Percentiles rank a stretch among this genome's conserved stretches.
phyloP scores from a whole-genome alignment of 768 basidiomycete genomes.

The Pisolithus tinctorius region DNA sequence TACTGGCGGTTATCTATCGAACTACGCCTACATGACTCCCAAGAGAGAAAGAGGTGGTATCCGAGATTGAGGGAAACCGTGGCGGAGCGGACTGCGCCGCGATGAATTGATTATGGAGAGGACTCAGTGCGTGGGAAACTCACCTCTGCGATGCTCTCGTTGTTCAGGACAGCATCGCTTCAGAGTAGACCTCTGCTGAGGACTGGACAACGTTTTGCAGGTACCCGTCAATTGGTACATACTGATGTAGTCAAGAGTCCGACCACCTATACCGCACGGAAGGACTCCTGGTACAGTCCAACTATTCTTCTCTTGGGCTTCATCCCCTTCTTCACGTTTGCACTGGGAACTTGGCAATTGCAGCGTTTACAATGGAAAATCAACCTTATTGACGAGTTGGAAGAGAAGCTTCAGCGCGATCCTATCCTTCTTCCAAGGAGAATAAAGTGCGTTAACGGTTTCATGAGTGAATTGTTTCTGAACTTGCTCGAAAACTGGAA shows the following conservation, averaged over 20 bases:
- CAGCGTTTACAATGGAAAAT: slow-evolving; percentile 94
- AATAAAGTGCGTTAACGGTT: slow-evolving; percentile 65
- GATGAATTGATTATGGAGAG: neutral
- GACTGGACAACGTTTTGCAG: slow-evolving; percentile 5
- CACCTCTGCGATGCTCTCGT: slow-evolving; percentile 13
- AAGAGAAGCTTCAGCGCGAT: slow-evolving; percentile 77
- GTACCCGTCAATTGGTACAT: slow-evolving; percentile 11
- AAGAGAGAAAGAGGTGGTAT: neutral
- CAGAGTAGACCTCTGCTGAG: slow-evolving; percentile 6
- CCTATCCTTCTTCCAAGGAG: slow-evolving; percentile 74
- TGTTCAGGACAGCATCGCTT: slow-evolving; percentile 8
- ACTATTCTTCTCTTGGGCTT: slow-evolving; percentile 72
- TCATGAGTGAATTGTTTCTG: slow-evolving; percentile 12
- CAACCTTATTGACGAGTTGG: slow-evolving; percentile 85
- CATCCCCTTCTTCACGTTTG: slow-evolving; percentile 87
- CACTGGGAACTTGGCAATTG: slow-evolving; percentile 90
- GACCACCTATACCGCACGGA: slow-evolving; percentile 50
- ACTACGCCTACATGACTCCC: slow-evolving; percentile 21
- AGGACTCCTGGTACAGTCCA: slow-evolving; percentile 58
- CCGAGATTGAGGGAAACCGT: neutral
- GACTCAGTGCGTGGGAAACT: slow-evolving; percentile 15
- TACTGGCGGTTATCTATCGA: neutral
- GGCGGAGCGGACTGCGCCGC: neutral
- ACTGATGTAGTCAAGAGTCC: slow-evolving; percentile 7
- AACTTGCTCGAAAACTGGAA: slow-evolving; percentile 10